Conservation (phyloP, 169 alveolate species). For the Cryptosporidium canis region DNA sequence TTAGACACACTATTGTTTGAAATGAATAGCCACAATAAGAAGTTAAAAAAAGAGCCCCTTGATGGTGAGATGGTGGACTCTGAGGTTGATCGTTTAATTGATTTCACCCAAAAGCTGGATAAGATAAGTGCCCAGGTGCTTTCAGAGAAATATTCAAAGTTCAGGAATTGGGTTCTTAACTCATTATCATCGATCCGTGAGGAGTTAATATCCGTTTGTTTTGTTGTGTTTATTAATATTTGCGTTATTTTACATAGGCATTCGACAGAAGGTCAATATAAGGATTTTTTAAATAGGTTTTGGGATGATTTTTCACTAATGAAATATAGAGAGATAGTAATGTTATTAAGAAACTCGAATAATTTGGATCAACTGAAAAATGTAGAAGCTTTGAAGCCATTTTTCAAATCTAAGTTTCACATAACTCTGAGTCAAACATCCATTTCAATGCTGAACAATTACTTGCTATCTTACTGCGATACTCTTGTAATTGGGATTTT, state of each 20-base stretch:
- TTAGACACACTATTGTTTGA: slow-evolving; percentile 24
- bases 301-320: slow-evolving; percentile 23
- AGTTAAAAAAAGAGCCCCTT: not conserved
- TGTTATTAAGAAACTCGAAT: not conserved
- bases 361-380: slow-evolving; percentile 2
- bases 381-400: slow-evolving; percentile 17
- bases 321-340: slow-evolving; percentile 20
- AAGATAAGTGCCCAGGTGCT: not conserved
- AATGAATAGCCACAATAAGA: not conserved
- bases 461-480: slow-evolving; percentile 11
- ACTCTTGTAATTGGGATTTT: slow-evolving; percentile 13
- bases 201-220: slow-evolving; percentile 44
- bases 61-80: not conserved
- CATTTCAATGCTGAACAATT: slow-evolving; percentile 27
- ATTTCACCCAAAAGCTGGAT: not conserved
- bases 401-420: slow-evolving; percentile 22
- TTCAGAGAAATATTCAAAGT: slow-evolving; percentile 25
- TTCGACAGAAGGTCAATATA: not conserved
- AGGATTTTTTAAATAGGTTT: slow-evolving; percentile 25
- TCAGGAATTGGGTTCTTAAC: slow-evolving; percentile 53
- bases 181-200: slow-evolving; percentile 22
- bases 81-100: not conserved
- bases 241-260: slow-evolving; percentile 5
- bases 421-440: slow-evolving; percentile 19
- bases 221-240: slow-evolving; percentile 15